phyloP scores from a whole-genome alignment of 1,284 basidiomycete species.

The Puccinia novopanici region DNA sequence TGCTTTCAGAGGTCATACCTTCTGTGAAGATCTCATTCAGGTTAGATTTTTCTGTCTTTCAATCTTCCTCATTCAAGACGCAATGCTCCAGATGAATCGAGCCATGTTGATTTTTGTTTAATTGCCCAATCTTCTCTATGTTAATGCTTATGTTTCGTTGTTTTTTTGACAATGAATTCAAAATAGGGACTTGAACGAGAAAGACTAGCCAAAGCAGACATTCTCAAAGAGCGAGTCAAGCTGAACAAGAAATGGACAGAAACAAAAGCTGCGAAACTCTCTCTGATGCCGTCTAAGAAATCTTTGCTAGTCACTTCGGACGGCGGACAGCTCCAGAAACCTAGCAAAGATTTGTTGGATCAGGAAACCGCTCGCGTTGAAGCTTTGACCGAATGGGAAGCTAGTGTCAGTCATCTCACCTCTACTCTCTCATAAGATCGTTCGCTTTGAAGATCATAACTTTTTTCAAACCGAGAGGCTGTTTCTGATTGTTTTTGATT shows the following conservation, averaged over 20 bases:
- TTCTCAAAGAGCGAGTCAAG: slow-evolving; percentile 46
- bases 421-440: neutral
- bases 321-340: slow-evolving; percentile 16
- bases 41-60: slow-evolving; percentile 20
- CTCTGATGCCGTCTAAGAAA: slow-evolving; percentile 45
- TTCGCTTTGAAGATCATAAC: no score
- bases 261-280: slow-evolving; percentile 36
- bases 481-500: neutral
- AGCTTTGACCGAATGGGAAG: slow-evolving; percentile 43
- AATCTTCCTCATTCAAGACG: neutral
- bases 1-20: slow-evolving; percentile 39
- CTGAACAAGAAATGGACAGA: slow-evolving; percentile 48
- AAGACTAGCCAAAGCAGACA: slow-evolving; percentile 43
- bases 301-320: slow-evolving; percentile 11
- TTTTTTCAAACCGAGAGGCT: neutral
- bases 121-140: neutral
- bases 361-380: slow-evolving; percentile 37
- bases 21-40: slow-evolving; percentile 48
- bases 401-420: slow-evolving; percentile 34
- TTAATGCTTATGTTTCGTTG: neutral
- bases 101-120: neutral
- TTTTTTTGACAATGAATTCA: neutral
- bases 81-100: neutral
- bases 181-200: slow-evolving; percentile 47
- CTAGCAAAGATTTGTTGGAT: slow-evolving; percentile 24